Percentiles rank a stretch among this genome's conserved stretches.
Evolutionary conservation across 2,329 filamentous ascomycete genomes (phyloP).

Genomic region (Nectriaceae sp.): DNA sequence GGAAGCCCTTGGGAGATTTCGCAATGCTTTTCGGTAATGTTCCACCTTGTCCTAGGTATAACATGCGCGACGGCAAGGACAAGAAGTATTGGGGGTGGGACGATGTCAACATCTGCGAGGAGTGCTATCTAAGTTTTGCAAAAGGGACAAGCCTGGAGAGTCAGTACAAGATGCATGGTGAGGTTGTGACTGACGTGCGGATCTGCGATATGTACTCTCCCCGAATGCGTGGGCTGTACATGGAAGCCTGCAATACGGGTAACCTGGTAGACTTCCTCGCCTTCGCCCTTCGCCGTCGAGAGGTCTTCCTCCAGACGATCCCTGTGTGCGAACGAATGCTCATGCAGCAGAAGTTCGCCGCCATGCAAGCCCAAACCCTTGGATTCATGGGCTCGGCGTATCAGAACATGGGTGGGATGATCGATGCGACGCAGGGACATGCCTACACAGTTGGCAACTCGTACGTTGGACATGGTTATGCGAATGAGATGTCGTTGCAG

Average conservation of each 20-base stretch:
- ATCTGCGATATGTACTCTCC: conserved; percentile 42
- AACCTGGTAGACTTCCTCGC: conserved; percentile 29
- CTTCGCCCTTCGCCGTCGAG: conserved; percentile 25
- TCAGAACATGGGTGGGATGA: conserved; percentile 20
- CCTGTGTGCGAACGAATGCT: conserved; percentile 27
- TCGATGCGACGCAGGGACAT: conserved; percentile 18
- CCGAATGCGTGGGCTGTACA: conserved; percentile 38
- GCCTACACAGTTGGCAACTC: conserved; percentile 31
- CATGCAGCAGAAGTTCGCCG: conserved; percentile 23
- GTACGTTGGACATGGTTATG: conserved; percentile 34
- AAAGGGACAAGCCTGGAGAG: conserved; percentile 28
- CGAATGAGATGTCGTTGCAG: conserved; percentile 30
- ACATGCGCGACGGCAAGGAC: conserved; percentile 10
- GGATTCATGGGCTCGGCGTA: conserved; percentile 29
- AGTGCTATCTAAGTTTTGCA: conserved; percentile 38
- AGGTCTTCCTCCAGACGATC: conserved; percentile 36
- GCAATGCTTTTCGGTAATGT: conserved; percentile 32
- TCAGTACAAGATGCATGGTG: conserved; percentile 31
- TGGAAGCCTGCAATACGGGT: conserved; percentile 27
- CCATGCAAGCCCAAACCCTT: conserved; percentile 27
- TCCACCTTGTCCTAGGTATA: conserved; percentile 24
- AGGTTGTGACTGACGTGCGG: conserved; percentile 11
- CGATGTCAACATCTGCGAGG: conserved; percentile 37
- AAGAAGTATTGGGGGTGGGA: conserved; percentile 39
- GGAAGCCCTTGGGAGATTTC: conserved; percentile 28